Conservation (phyloP, 352 stramenopile genomes). For the Globisporangium acanthophoron region DNA sequence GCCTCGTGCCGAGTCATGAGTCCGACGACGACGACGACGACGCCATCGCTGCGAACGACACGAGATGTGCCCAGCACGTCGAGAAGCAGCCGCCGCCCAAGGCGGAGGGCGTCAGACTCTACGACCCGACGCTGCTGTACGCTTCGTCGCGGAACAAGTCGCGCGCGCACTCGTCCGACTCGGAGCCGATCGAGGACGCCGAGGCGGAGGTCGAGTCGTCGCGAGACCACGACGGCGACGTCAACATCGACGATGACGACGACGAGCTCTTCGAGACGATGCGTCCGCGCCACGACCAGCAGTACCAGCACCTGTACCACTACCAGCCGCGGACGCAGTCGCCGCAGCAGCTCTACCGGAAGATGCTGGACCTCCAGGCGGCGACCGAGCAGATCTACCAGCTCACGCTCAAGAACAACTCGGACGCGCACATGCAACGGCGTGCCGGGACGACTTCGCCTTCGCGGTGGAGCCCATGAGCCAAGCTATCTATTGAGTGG, state of each 20-base stretch:
- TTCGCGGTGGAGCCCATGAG: too few relatives aligned
- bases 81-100: background rate
- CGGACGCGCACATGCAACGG: background rate
- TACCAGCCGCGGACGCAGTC: background rate
- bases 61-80: too few relatives aligned
- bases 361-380: conserved; percentile 7
- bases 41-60: too few relatives aligned
- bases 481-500: too few relatives aligned
- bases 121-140: conserved; percentile 6
- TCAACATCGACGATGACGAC: background rate
- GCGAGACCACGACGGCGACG: background rate
- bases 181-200: background rate
- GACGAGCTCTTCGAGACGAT: background rate
- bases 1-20: background rate
- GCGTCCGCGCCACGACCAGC: background rate
- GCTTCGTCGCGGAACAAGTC: background rate
- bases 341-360: conserved; percentile 4
- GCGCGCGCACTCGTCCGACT: conserved; percentile 6
- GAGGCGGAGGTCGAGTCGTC: background rate
- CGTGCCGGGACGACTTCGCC: too few relatives aligned
- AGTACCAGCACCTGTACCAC: background rate
- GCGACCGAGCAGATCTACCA: conserved; percentile 8
- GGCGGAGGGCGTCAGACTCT: conserved; percentile 5
- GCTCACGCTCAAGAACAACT: conserved; percentile 7
- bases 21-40: background rate